phyloP scores from a whole-genome alignment of 768 basidiomycete species.

The Dictyophora rubrovolvata region DNA sequence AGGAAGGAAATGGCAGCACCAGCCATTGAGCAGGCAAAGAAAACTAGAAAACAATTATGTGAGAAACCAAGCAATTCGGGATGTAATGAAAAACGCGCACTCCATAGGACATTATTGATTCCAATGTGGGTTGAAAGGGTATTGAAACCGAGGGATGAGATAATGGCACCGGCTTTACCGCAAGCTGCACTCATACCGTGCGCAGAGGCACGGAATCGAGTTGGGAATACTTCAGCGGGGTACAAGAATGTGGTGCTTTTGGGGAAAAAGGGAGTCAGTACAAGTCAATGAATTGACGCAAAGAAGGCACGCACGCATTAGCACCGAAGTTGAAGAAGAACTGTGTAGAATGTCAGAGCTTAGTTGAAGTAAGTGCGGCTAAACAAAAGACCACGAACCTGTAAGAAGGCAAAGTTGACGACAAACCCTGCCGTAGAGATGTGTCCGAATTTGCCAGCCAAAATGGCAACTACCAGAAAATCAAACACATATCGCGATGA shows the following conservation, averaged over 20 bases:
- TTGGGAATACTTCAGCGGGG: slow-evolving; percentile 74
- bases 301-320: slow-evolving; percentile 35
- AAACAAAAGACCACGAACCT: slow-evolving; percentile 25
- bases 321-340: slow-evolving; percentile 83
- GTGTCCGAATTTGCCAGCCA: slow-evolving; percentile 53
- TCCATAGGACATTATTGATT: slow-evolving; percentile 59
- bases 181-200: slow-evolving; percentile 67
- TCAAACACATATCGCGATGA: slow-evolving; percentile 6
- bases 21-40: slow-evolving; percentile 51
- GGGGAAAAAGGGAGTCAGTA: background rate
- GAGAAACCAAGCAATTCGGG: background rate
- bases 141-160: slow-evolving; percentile 67
- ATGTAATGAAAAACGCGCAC: slow-evolving; percentile 29
- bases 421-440: slow-evolving; percentile 54
- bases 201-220: slow-evolving; percentile 59
- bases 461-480: slow-evolving; percentile 41
- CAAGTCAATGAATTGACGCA: background rate
- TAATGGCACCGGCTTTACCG: slow-evolving; percentile 71
- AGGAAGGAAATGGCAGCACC: slow-evolving; percentile 43
- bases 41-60: slow-evolving; percentile 33
- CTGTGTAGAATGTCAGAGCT: slow-evolving; percentile 7
- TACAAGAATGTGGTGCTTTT: slow-evolving; percentile 38
- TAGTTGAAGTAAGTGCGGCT: background rate
- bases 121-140: slow-evolving; percentile 49
- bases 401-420: slow-evolving; percentile 61